Evolutionary conservation across 129 eudicot genomes (phyloP), one percentile per base, ranked within the genome.

Genomic region (Artemisia tridentata): DNA sequence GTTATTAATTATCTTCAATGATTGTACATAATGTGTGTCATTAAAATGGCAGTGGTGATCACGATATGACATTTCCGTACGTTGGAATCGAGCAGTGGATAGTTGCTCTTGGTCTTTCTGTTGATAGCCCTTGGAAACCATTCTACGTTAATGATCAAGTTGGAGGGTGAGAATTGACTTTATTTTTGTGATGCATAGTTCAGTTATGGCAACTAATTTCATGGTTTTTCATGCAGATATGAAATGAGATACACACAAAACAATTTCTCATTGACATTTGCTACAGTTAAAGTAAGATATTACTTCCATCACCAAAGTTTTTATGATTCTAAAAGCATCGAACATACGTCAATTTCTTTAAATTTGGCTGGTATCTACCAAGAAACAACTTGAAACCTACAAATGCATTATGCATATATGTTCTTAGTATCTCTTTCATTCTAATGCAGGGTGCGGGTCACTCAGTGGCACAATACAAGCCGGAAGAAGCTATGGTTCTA

Each of bases 41-140:
- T 7, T 38, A 6, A 38, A 6, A 6, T 38, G 45, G 56, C 76
- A 80, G 84, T 19, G 84, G 80, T 46, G 84, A 69, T 65, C 84
- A 80, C 69, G 84, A 80, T 34, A 63, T 80, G 80, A 53, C 73
- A 17, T 71, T 80, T 52, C 80, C 80, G 16, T 70, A 63, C 11
- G 67, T 80, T 23, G 80, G 80, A 13, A 55, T 57, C 3, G 16
- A 59, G 19, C 46, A 46, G 9, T 75, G 73, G 84, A 80, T 80
- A 19, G 20, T 13, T 43, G 23, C 53, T 61, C 84, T 80, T 17
- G 46, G 34, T 70, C 29, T 74, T 11, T 14, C 80, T 0, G 3
- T 63, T 29, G 50, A 60, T 31, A 71, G 51, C 25, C 61, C 56
- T 1, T 78, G 81, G 81, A 29, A 63, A 17, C 81, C 72, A 54